Conservation (phyloP, 1,139 yeast genomes). For the Arxiozyma telluris region DNA sequence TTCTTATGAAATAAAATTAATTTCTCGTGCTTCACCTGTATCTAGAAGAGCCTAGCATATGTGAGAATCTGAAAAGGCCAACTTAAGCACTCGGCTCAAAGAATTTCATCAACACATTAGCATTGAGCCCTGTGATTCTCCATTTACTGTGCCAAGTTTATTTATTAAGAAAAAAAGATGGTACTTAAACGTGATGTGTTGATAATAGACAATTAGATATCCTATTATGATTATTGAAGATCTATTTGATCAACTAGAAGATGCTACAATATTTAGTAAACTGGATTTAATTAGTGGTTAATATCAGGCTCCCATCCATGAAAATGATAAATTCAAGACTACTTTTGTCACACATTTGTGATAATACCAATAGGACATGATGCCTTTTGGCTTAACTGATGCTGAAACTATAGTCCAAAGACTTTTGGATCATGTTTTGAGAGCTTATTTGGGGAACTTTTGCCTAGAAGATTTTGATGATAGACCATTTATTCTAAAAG, state of each 20-base stretch:
- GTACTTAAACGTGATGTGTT: constrained; percentile 13
- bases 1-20: no score
- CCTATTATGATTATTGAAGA: constrained; percentile 19
- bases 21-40: no score
- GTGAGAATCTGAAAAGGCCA: background rate
- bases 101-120: background rate
- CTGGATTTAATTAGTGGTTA: constrained; percentile 5
- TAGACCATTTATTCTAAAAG: no score
- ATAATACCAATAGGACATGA: constrained; percentile 5
- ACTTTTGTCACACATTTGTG: constrained; percentile 5
- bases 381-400: constrained; percentile 9
- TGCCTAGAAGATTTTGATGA: no score
- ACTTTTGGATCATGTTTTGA: constrained; percentile 1
- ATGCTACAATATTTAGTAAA: constrained; percentile 2
- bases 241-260: background rate
- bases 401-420: constrained; percentile 5
- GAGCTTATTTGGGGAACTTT: background rate
- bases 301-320: constrained; percentile 3
- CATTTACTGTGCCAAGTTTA: background rate
- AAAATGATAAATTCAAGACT: constrained; percentile 4
- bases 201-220: constrained; percentile 19
- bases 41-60: no score
- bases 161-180: constrained; percentile 13
- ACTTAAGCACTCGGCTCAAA: background rate
- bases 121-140: background rate